Evolutionary conservation across 106 monocot genomes (phyloP), one percentile per base, ranked within the genome.

Genomic region (Dioscorea zingiberensis): DNA sequence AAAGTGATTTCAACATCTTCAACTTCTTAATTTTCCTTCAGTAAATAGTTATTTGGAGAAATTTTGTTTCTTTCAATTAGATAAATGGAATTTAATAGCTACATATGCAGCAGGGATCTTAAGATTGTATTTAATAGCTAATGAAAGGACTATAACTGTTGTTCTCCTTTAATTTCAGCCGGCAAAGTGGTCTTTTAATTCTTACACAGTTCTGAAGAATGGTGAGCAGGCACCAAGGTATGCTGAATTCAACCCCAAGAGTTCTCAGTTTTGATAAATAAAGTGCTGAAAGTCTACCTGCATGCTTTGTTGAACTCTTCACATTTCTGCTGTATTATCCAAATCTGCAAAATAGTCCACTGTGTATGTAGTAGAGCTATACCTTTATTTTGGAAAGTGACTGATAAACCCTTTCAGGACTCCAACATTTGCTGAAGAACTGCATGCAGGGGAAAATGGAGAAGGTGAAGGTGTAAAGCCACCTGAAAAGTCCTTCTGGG

Each of bases 401-500:
- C 38, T 6, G 10, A 68, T 28, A 55, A 27, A 24, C 21, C 44
- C 60, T 47, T 74, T 64, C 84, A 98, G 97, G 72, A 92, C 92
- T 58, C 92, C 97, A 69, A 81, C 88, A 64, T 98, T 98, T 86
- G 68, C 72, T 15, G 97, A 98, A 74, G 85, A 91, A 71, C 44
- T 86, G 55, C 62, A 88, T 54, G 77, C 74, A n/a, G 74, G 57
- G 48, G 85, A 92, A 58, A 77, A 58, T 64, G 74, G 47, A 71
- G 84, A 81, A 58, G 85, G 77, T 27, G 92, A 92, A 75, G 88
- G 75, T 64, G 74, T 97, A 14, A 84, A 77, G 69, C 83, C 88
- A 62, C 85, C 83, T 58, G 97, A 92, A 56, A 98, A 84, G 55
- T 88, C 92, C 21, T 92, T 98, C 72, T 98, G 88, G 97, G 88